These are phyloP conservation scores for Ceratobasidium sp. DNA, from an alignment of 1,284 basidiomycete species.

Conservation along the genomic window DNA sequence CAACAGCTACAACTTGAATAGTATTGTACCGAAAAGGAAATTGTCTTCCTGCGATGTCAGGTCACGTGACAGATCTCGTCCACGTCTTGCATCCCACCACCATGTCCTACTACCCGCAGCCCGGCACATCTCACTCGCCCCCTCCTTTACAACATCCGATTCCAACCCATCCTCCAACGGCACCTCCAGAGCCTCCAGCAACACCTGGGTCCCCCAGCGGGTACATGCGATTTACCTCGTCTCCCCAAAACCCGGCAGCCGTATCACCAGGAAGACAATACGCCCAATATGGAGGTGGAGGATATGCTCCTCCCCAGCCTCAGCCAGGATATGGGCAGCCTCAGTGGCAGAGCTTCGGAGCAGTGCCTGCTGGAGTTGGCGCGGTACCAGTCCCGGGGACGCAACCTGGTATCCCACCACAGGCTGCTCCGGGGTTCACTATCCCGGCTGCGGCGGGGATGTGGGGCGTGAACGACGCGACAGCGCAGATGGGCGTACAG, in stretches of 20 bases:
- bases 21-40: too few species aligned
- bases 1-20: too few species aligned
- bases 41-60: too few species aligned
- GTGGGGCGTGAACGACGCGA: constrained; percentile 91
- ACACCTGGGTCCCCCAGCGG: constrained; percentile 80
- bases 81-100: constrained; percentile 29
- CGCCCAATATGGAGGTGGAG: constrained; percentile 36
- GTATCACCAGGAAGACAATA: constrained; percentile 44
- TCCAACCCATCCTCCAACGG: constrained; percentile 86
- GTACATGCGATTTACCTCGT: constrained; percentile 72
- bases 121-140: constrained; percentile 39
- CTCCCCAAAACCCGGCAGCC: constrained; percentile 42
- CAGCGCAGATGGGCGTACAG: constrained; percentile 96
- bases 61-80: constrained; percentile 31
- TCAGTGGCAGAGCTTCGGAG: constrained; percentile 42
- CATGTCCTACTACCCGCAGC: constrained; percentile 41
- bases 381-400: constrained; percentile 40
- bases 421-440: constrained; percentile 41
- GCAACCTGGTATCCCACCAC: constrained; percentile 47
- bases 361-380: constrained; percentile 42
- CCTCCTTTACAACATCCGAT: constrained; percentile 80
- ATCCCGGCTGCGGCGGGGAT: constrained; percentile 63
- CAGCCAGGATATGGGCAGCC: constrained; percentile 46
- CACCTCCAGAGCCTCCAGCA: constrained; percentile 85
- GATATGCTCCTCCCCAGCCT: constrained; percentile 29